These are phyloP conservation scores for Globisporangium alternatum DNA, from an alignment of 352 stramenopile species.

Conservation along the genomic window DNA sequence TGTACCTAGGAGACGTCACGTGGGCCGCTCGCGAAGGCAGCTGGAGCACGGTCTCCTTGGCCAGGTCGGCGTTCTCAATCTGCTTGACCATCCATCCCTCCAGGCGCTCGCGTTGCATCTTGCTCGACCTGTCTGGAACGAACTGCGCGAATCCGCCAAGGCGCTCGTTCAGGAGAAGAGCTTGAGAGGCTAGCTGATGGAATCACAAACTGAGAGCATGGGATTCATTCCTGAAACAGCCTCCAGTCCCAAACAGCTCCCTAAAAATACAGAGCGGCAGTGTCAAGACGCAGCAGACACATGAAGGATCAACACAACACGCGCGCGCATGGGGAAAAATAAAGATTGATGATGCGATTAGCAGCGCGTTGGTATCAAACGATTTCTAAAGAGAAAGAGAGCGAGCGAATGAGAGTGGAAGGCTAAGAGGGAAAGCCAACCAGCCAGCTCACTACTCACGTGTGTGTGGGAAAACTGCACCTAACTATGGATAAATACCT, in stretches of 20 bases:
- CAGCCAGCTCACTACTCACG: neutral
- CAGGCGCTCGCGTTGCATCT: constrained; percentile 65
- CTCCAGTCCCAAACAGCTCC: too few relatives aligned
- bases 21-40: constrained; percentile 23
- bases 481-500: constrained; percentile 11
- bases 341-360: constrained; percentile 4
- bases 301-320: neutral
- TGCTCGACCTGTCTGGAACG: neutral
- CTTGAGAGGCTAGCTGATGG: too few relatives aligned
- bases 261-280: neutral
- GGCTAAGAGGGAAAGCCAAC: neutral
- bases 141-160: neutral
- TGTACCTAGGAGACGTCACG: neutral
- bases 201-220: too few relatives aligned
- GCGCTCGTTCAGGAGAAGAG: too few relatives aligned
- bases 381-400: neutral
- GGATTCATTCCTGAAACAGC: too few relatives aligned
- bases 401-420: neutral
- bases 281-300: neutral
- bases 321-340: neutral
- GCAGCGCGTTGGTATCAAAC: constrained; percentile 1
- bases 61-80: constrained; percentile 62
- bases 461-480: neutral
- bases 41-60: constrained; percentile 65
- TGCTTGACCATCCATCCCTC: constrained; percentile 80